Conservation (phyloP, 495 filamentous ascomycete species). For the Choiromyces venosus region DNA sequence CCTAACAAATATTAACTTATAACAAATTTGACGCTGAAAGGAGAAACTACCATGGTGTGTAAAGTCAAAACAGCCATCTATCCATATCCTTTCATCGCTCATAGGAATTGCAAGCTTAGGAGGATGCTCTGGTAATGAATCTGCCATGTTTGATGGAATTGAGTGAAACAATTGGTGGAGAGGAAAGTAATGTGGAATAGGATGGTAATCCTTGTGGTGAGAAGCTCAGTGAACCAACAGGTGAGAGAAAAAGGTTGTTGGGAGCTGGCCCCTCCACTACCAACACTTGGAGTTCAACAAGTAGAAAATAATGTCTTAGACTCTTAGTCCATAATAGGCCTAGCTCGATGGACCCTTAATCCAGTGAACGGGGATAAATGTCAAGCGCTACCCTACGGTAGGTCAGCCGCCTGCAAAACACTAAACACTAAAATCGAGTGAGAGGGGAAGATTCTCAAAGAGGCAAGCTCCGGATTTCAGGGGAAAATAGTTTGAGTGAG, state of each 20-base stretch:
- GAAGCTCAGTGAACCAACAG: not conserved
- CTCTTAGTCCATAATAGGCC: not conserved
- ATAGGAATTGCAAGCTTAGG: constrained; percentile 34
- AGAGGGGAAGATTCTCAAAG: not conserved
- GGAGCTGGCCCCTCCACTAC: not conserved
- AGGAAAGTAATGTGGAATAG: not conserved
- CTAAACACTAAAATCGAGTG: not conserved
- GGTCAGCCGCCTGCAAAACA: not conserved
- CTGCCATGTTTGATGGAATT: constrained; percentile 17
- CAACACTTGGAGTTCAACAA: not conserved
- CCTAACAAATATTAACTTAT: constrained; percentile 49
- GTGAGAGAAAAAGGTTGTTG: constrained; percentile 2
- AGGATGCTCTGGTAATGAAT: constrained; percentile 32
- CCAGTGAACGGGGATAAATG: not conserved
- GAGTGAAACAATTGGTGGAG: not conserved
- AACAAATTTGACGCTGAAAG: not conserved
- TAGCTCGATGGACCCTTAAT: not conserved
- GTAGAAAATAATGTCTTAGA: not conserved
- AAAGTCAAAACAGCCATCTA: constrained; percentile 99
- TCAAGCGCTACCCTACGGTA: not conserved
- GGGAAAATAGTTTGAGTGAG: not conserved
- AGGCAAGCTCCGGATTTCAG: not conserved
- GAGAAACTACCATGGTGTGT: constrained; percentile 74
- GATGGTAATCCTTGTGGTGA: not conserved
- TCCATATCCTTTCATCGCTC: constrained; percentile 75